Evolutionary conservation across 768 basidiomycete genomes (phyloP).

Genomic region (Pleurotus pulmonarius): DNA sequence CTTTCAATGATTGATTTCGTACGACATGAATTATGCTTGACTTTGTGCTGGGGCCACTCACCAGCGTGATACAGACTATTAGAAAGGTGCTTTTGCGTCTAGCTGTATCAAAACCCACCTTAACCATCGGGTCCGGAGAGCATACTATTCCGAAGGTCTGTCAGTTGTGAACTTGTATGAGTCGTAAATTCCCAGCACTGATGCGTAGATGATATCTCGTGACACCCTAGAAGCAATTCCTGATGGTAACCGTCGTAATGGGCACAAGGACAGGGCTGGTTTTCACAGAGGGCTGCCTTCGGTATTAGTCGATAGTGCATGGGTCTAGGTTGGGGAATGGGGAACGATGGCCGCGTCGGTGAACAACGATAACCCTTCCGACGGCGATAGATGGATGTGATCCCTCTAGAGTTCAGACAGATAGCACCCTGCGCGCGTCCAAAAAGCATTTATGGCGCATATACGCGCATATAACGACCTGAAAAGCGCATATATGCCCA

Average conservation of each 20-base stretch:
- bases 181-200: too few relatives aligned
- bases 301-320: conserved; percentile 1
- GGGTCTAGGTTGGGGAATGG: not conserved
- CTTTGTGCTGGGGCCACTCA: too few relatives aligned
- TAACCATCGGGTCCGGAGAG: not conserved
- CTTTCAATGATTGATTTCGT: too few relatives aligned
- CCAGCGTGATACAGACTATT: too few relatives aligned
- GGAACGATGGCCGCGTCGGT: conserved; percentile 7
- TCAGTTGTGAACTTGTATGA: too few relatives aligned
- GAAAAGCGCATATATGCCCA: not conserved
- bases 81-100: too few relatives aligned
- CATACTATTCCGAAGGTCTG: not conserved
- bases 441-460: not conserved
- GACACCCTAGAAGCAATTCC: not conserved
- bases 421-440: too few relatives aligned
- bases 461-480: not conserved
- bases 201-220: not conserved
- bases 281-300: not conserved
- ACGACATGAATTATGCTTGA: too few relatives aligned
- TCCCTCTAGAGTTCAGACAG: too few relatives aligned
- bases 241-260: conserved; percentile 6
- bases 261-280: conserved; percentile 1
- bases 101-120: too few relatives aligned
- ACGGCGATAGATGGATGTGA: not conserved
- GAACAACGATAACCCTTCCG: not conserved